Percentiles rank a stretch among this genome's conserved stretches.
Conservation (phyloP, 2,329 filamentous ascomycete genomes). For the Mollisiaceae sp. region DNA sequence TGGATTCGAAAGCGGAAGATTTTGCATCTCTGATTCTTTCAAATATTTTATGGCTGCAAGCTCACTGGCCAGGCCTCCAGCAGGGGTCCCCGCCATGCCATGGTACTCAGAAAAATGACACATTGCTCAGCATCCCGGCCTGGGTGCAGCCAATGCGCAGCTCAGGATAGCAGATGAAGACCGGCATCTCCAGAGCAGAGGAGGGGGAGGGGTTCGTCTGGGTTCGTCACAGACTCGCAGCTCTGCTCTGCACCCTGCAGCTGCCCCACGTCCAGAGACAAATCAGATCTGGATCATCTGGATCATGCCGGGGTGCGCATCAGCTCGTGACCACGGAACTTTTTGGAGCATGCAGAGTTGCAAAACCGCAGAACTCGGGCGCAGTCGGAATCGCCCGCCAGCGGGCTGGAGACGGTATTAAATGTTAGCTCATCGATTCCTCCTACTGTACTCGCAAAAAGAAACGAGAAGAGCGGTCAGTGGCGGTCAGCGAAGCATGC, state of each 20-base stretch:
- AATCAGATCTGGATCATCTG: conserved; percentile 20
- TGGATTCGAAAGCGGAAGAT: conserved; percentile 21
- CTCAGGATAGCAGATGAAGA: conserved; percentile 31
- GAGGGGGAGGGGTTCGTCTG: conserved; percentile 21
- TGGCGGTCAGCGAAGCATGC: background rate
- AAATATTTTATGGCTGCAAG: conserved; percentile 21
- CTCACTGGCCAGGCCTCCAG: conserved; percentile 22
- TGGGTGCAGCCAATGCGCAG: conserved; percentile 23
- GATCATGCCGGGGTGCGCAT: background rate
- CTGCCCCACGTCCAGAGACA: conserved; percentile 24
- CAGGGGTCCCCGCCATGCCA: conserved; percentile 32
- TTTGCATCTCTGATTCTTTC: conserved; percentile 26
- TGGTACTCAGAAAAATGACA: conserved; percentile 31
- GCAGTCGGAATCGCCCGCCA: conserved; percentile 26
- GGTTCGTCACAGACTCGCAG: conserved; percentile 10
- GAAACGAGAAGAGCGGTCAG: conserved; percentile 1
- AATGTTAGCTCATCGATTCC: conserved; percentile 1
- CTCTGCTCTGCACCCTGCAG: conserved; percentile 8
- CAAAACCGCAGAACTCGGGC: conserved; percentile 24
- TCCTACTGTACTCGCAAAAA: too few relatives aligned
- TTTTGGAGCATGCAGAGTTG: conserved; percentile 23
- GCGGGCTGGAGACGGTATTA: background rate
- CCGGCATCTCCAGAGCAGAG: background rate
- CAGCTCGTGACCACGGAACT: conserved; percentile 29
- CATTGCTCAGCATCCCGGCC: conserved; percentile 21